Conservation (phyloP, 78 protist genomes). For the Salpingoeca rosetta region DNA sequence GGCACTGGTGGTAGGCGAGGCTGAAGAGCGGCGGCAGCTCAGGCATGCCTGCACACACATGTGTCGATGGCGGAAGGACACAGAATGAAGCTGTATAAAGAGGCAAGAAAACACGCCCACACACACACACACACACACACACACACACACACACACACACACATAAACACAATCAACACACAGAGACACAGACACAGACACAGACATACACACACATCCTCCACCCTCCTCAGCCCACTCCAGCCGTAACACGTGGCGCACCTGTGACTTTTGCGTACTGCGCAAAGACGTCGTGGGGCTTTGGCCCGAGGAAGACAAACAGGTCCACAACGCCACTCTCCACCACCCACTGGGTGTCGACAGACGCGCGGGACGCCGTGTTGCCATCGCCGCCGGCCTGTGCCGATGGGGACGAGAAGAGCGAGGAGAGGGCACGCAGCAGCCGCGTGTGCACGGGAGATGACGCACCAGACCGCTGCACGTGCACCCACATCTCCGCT, state of each 20-base stretch:
- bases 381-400: too few species aligned
- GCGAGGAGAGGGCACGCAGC: too few species aligned
- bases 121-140: background rate
- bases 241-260: constrained; percentile 15
- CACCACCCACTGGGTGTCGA: constrained; percentile 73
- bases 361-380: too few species aligned
- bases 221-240: too few species aligned
- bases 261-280: constrained; percentile 84
- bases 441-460: too few species aligned
- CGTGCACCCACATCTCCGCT: constrained; percentile 85
- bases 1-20: constrained; percentile 96
- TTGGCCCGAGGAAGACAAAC: constrained; percentile 78
- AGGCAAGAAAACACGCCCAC: background rate
- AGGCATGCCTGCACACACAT: too few species aligned
- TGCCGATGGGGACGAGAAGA: too few species aligned
- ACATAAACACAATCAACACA: background rate
- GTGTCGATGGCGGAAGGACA: background rate
- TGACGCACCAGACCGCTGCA: constrained; percentile 1
- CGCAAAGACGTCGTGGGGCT: constrained; percentile 32
- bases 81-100: too few species aligned
- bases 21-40: constrained; percentile 82
- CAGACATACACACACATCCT: too few species aligned
- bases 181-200: too few species aligned
- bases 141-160: background rate
- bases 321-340: constrained; percentile 84